A percentile compares a stretch with the other conserved stretches of the same genome.
Conservation (phyloP, 768 basidiomycete species). For the Serendipita sp. region DNA sequence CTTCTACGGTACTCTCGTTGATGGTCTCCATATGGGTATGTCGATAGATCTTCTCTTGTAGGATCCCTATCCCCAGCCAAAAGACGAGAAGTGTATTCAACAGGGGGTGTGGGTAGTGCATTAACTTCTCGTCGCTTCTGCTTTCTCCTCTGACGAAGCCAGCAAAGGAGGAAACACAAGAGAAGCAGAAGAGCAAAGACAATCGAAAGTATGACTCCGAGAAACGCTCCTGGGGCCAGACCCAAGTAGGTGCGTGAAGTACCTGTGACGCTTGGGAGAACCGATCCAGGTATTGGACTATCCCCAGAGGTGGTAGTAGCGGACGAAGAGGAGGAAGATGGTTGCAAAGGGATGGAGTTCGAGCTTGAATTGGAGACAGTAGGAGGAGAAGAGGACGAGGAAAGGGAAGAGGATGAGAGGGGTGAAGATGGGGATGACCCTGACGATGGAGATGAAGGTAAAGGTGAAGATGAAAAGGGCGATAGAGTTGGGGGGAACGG, state of each 20-base stretch:
- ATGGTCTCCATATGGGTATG: background rate
- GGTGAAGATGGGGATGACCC: background rate
- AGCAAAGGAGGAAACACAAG: background rate
- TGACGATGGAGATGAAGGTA: background rate
- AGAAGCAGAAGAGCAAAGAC: background rate
- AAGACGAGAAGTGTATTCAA: background rate
- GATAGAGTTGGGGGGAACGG: background rate
- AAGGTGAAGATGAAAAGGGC: too few relatives aligned
- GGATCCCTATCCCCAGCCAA: background rate
- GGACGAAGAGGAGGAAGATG: background rate
- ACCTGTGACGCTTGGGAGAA: background rate
- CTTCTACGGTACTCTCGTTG: background rate
- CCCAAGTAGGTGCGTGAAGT: background rate
- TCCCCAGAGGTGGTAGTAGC: background rate
- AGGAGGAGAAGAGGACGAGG: background rate
- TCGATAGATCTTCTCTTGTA: background rate
- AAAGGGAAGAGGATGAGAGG: background rate
- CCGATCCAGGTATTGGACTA: background rate
- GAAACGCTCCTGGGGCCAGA: background rate
- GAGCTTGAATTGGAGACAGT: background rate
- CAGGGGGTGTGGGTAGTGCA: background rate
- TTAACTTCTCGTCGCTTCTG: background rate
- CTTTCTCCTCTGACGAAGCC: background rate
- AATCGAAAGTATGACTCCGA: background rate
- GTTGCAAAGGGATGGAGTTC: background rate